phyloP scores from a whole-genome alignment of 768 basidiomycete genomes.

The Punctularia strigosozonata region DNA sequence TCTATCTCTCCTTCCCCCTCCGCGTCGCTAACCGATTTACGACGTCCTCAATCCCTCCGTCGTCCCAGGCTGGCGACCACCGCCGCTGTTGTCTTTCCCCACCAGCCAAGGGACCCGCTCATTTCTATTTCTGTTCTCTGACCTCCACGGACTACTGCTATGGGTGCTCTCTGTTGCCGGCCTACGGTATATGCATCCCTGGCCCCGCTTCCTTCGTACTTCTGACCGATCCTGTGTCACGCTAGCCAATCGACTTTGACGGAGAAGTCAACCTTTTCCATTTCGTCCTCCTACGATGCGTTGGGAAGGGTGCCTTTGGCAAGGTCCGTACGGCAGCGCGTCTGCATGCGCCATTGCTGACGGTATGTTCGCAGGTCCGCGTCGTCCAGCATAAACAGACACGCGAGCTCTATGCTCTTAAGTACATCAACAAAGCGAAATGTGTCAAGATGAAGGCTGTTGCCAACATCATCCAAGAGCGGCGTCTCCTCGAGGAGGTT shows the following conservation, averaged over 20 bases:
- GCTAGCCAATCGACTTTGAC: slow-evolving; percentile 87
- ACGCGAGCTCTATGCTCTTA: slow-evolving; percentile 92
- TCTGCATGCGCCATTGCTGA: slow-evolving; percentile 8
- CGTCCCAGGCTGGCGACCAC: not conserved
- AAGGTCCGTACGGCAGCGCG: slow-evolving; percentile 47
- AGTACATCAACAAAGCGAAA: slow-evolving; percentile 98
- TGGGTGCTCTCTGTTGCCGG: slow-evolving; percentile 84
- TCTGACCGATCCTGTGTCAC: slow-evolving; percentile 1
- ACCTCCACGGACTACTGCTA: slow-evolving; percentile 19
- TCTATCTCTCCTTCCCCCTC: too few species aligned
- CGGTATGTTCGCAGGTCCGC: slow-evolving; percentile 56
- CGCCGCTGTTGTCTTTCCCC: not conserved
- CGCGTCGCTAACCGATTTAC: not conserved
- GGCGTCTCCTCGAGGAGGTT: slow-evolving; percentile 91
- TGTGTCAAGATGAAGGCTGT: slow-evolving; percentile 99
- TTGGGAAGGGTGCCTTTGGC: slow-evolving; percentile 98
- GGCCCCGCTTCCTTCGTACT: not conserved
- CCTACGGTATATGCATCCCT: slow-evolving; percentile 42
- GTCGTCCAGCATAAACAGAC: slow-evolving; percentile 99
- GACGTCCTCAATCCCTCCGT: not conserved
- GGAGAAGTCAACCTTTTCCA: slow-evolving; percentile 96
- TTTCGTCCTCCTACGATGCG: slow-evolving; percentile 86
- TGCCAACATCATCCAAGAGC: slow-evolving; percentile 93
- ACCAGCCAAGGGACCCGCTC: too few species aligned
- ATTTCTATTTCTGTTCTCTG: slow-evolving; percentile 7